Evolutionary conservation across 1,284 basidiomycete genomes (phyloP), one percentile per base, ranked within the genome.

Genomic region (Sanguinoderma infundibulare): DNA sequence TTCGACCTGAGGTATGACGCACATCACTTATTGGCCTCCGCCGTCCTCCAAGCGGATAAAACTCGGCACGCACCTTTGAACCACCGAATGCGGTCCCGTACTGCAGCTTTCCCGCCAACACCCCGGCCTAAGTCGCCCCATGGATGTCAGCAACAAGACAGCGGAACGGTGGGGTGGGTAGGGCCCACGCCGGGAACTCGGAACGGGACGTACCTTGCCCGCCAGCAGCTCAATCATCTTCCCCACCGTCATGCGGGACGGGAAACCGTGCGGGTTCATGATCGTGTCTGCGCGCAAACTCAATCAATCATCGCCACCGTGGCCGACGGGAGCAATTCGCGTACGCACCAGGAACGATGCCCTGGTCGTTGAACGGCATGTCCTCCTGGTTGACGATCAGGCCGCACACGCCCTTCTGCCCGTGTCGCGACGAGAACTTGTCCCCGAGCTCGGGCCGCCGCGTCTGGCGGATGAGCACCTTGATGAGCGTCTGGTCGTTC

Each of bases 231-330:
- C 98, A 61, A 99, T 98, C 98, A 99, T 99, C 81, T 99, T 99
- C 50, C 98, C 98, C 40, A 99, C 98, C 35, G 98, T 98, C 97
- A 99, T 99, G 57, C 98, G 95, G 59, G 95, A 98, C 1, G 98
- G 98, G 84, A 99, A 99, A 72, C 98, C 98, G 78, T 99, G 98
- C 3, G 98, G 98, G 75, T 99, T 99, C 97, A 99, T 99, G 80
- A 99, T 98, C 22, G 97, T 95, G 78, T 99, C 98, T 89, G 78
- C 57, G 62, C 32, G 60, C 5, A 17, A 36, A 59, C 59, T 59
- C 35, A 62, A 47, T 58, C 56, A 55, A 65, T 65, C 60, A 65
- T 42, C 59, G 55, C 60, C 61, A 57, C 59, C 51, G 44, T 39
- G 24, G 44, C 54, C 46, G 36, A 38, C 46, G 39, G 36, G 62